phyloP scores from a whole-genome alignment of 2,329 filamentous ascomycete genomes.

The Botryotinia narcissicola region DNA sequence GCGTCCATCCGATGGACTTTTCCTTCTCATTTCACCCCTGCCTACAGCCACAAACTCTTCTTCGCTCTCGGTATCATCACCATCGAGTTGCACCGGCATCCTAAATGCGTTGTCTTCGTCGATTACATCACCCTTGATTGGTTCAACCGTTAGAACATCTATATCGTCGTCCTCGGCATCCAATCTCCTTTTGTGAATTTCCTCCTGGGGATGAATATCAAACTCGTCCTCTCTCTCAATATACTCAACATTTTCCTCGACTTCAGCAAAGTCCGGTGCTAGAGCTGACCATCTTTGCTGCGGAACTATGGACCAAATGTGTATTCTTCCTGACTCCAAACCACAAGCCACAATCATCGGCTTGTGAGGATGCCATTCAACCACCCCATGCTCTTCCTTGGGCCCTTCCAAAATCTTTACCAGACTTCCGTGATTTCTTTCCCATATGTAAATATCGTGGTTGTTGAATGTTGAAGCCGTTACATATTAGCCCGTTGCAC shows the following conservation, averaged over 20 bases:
- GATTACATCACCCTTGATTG: constrained; percentile 58
- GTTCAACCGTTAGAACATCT: constrained; percentile 79
- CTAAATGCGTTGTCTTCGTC: constrained; percentile 63
- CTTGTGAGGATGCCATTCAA: constrained; percentile 93
- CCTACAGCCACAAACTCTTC: constrained; percentile 74
- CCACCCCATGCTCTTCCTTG: constrained; percentile 91
- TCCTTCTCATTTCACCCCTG: constrained; percentile 80
- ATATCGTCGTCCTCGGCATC: constrained; percentile 92
- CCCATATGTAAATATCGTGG: constrained; percentile 98
- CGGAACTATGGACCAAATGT: constrained; percentile 93
- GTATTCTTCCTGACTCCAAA: constrained; percentile 87
- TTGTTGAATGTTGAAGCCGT: constrained; percentile 97
- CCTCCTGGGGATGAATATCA: constrained; percentile 92
- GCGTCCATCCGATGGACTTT: constrained; percentile 73
- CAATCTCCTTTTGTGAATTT: constrained; percentile 85
- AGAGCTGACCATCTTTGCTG: constrained; percentile 97
- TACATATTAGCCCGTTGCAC: constrained; percentile 90
- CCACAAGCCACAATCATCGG: constrained; percentile 89
- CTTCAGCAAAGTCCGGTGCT: constrained; percentile 93
- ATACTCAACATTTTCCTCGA: constrained; percentile 98
- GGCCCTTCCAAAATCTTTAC: constrained; percentile 97
- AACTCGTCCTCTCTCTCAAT: constrained; percentile 96
- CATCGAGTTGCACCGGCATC: constrained; percentile 90
- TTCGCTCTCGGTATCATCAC: constrained; percentile 92
- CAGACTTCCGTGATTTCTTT: constrained; percentile 86